Conservation (phyloP, 352 stramenopile genomes). For the Phytophthora gonapodyides region DNA sequence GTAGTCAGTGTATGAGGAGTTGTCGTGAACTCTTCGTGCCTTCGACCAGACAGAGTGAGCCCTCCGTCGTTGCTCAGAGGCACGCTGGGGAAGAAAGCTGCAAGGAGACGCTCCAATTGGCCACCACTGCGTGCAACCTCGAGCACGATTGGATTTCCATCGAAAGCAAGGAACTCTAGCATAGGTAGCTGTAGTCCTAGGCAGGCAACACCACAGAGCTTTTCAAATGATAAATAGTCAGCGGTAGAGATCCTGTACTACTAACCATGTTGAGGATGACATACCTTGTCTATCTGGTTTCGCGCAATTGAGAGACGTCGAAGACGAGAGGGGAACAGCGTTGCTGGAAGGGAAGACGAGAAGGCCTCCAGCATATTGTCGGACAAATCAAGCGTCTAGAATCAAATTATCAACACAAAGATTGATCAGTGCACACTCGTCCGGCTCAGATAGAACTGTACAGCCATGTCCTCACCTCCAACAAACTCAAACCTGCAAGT, state of each 20-base stretch:
- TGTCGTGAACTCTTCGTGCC: conserved; percentile 12
- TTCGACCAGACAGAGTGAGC: conserved; percentile 21
- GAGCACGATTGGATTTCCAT: conserved; percentile 47
- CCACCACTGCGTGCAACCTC: conserved; percentile 40
- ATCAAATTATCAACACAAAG: neutral
- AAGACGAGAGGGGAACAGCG: conserved; percentile 47
- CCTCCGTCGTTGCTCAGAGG: conserved; percentile 29
- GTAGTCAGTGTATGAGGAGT: conserved; percentile 7
- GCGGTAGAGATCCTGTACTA: too few species aligned
- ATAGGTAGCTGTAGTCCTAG: conserved; percentile 44
- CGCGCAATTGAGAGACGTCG: conserved; percentile 53
- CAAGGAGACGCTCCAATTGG: conserved; percentile 47
- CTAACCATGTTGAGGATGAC: neutral
- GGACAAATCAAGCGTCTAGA: conserved; percentile 61
- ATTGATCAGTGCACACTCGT: neutral
- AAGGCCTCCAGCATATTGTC: conserved; percentile 59
- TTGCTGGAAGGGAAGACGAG: conserved; percentile 22
- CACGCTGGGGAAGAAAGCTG: conserved; percentile 46
- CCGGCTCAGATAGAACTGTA: too few species aligned
- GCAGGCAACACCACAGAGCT: conserved; percentile 57
- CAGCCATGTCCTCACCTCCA: conserved; percentile 47
- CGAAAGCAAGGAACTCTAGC: conserved; percentile 53
- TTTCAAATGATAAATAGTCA: neutral
- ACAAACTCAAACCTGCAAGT: conserved; percentile 34
- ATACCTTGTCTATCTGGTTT: conserved; percentile 70